Conservation (phyloP, 805 yeast species). For the Nakazawaea ambrosiae region DNA sequence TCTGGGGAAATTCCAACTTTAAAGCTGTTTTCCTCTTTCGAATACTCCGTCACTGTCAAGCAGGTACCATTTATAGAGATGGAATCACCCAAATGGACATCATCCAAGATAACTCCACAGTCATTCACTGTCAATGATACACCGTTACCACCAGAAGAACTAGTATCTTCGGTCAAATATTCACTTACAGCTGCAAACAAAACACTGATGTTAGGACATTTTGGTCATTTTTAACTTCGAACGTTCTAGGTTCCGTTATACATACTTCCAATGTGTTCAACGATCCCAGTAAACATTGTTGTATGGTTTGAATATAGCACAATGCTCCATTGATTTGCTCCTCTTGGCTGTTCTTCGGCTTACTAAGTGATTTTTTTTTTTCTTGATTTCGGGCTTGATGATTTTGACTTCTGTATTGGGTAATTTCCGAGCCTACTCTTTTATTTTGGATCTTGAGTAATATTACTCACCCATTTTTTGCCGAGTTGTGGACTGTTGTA, state of each 20-base stretch:
- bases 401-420: too few species aligned
- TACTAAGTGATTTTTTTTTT: too few species aligned
- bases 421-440: too few species aligned
- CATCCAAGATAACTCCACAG: conserved; percentile 57
- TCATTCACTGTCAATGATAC: conserved; percentile 61
- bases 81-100: conserved; percentile 90
- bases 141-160: conserved; percentile 64
- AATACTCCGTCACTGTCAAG: conserved; percentile 83
- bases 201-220: background rate
- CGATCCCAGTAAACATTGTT: conserved; percentile 91
- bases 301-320: too few species aligned
- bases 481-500: too few species aligned
- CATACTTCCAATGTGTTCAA: conserved; percentile 69
- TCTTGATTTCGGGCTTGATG: too few species aligned
- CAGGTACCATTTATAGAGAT: conserved; percentile 88
- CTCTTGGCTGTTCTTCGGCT: too few species aligned
- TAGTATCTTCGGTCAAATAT: conserved; percentile 36
- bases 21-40: conserved; percentile 40
- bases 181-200: conserved; percentile 35
- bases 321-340: background rate
- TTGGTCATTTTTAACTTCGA: too few species aligned
- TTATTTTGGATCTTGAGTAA: too few species aligned
- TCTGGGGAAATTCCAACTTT: conserved; percentile 93
- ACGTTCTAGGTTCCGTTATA: conserved; percentile 12
- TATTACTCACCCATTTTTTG: too few species aligned